Evolutionary conservation across 2,329 filamentous ascomycete genomes (phyloP), one percentile per base, ranked within the genome.

Genomic region (Sarocladium kiliense): DNA sequence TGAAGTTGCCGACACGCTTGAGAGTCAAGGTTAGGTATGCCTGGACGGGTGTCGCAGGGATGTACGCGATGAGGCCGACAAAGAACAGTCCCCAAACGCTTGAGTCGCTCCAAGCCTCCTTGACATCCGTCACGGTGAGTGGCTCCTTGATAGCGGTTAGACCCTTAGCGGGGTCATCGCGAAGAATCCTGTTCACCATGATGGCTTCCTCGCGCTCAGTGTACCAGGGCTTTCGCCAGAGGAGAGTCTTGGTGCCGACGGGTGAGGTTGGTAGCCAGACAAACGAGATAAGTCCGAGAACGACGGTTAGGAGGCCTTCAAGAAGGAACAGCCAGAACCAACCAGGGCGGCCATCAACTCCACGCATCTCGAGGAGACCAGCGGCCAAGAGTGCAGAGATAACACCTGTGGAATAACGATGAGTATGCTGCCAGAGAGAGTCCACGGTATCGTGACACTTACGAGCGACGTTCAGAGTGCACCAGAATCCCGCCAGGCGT

Each of bases 401-500:
- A 37, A 77, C 69, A 51, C 55, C 70, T 51, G 61, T 73, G 18
- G 19, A 21, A 21, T 5, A 3, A 51, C 16, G 3, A 19, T 21
- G 10, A 49, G 26, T 44, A 19, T 62, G 67, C n/a, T 30, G 26
- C 11, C n/a, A n/a, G 25, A 65, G 63, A 54, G 68, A 69, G 55
- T 71, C 71, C 66, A 68, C 71, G 3, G 65, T 3, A 64, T 68
- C 3, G 68, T 58, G 45, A 65, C 5, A 56, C 63, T 54, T 56
- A 63, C 67, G 63, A 5, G 70, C 70, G 37, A 75, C 61, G 54
- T 74, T 77, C 25, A 77, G 67, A 2, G 74, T 76, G 1, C 74
- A 74, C 87, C 87, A 91, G 68, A 90, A 90, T 63, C 77, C 85
- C 42, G 83, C 82, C 10, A 91, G 73, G 0, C 88, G 80, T 30